A percentile compares a stretch with the other conserved stretches of the same genome.
These are phyloP conservation scores for Pseudogymnoascus destructans DNA, from an alignment of 2,329 filamentous ascomycete genomes.

Conservation along the genomic window DNA sequence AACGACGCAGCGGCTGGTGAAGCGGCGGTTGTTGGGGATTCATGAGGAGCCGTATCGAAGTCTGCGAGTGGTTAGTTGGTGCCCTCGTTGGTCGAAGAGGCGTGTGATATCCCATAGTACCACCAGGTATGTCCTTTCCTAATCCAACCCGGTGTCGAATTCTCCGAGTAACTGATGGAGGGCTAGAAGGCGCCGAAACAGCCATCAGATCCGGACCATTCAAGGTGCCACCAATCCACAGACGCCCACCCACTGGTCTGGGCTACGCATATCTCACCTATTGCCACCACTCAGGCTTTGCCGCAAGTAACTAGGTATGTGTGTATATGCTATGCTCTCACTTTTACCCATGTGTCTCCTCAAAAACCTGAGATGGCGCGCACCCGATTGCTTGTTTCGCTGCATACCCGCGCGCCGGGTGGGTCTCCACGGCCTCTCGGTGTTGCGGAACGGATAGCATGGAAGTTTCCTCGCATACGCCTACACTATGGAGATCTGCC, in stretches of 20 bases:
- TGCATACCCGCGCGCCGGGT: not conserved
- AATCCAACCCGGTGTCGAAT: not conserved
- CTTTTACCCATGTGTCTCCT: not conserved
- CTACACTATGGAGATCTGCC: not conserved
- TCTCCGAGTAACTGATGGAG: not conserved
- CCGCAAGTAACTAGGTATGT: not conserved
- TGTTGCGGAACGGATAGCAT: not conserved
- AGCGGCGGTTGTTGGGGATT: not conserved
- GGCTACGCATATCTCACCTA: not conserved
- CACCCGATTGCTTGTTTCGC: not conserved
- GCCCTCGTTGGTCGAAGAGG: not conserved
- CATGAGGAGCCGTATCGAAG: not conserved
- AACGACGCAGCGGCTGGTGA: not conserved
- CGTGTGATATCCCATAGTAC: not conserved
- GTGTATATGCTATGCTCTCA: not conserved
- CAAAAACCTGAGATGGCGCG: not conserved
- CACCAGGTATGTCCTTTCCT: not conserved
- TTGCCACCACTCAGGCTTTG: not conserved
- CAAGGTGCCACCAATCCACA: not conserved
- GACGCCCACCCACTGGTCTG: not conserved
- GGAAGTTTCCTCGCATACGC: conserved; percentile 2
- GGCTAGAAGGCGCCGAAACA: not conserved
- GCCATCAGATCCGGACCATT: not conserved
- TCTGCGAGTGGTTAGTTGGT: not conserved
- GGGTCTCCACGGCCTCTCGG: not conserved